Evolutionary conservation across 2,329 filamentous ascomycete species (phyloP), one percentile per base, ranked within the genome.

Genomic region (Phymatotrichopsis omnivora): DNA sequence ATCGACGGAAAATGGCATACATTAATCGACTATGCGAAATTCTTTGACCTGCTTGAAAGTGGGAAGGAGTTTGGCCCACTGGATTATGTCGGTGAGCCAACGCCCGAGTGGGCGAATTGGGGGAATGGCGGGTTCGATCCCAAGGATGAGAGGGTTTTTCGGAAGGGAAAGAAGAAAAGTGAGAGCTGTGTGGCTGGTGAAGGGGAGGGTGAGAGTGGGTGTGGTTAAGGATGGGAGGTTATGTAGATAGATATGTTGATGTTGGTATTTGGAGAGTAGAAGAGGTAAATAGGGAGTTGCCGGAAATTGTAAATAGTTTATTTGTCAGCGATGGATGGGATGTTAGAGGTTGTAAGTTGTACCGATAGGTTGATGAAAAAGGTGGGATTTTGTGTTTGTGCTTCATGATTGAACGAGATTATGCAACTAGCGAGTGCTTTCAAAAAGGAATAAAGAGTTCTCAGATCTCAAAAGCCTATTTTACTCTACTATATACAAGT

Each of bases 121-220:
- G 91, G 89, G 0, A 84, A 87, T 55, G 89, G 89, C 2, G 91
- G 89, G 0, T 96, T 96, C 62, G 85, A 96, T 66, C 89, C 89
- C 1, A 73, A 83, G 37, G 91, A 96, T 64, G 76, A 82, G 63
- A 74, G 89, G 53, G 86, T 95, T 7, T 83, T 89, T 63, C 75
- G 81, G 56, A 95, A 94, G 66, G 86, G 87, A 2, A 78, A 79
- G 58, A 54, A 55, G 42, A 45, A 44, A 36, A 20, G 48, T 30
- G 41, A 38, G 17, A 45, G 39, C 14, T 35, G 40, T 7, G 44
- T 28, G 11, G 38, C 42, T 3, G 39, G 24, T 5, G 51, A 49
- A 29, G 19, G 40, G 14, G 51, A 49, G 30, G 40, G 16, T 16
- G 51, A 45, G 14, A 42, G 42, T 37, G 49, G 49, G 3, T 34